A percentile compares a stretch with the other conserved stretches of the same genome.
Conservation (phyloP, 805 yeast genomes). For the Metschnikowia cerradonensis region DNA sequence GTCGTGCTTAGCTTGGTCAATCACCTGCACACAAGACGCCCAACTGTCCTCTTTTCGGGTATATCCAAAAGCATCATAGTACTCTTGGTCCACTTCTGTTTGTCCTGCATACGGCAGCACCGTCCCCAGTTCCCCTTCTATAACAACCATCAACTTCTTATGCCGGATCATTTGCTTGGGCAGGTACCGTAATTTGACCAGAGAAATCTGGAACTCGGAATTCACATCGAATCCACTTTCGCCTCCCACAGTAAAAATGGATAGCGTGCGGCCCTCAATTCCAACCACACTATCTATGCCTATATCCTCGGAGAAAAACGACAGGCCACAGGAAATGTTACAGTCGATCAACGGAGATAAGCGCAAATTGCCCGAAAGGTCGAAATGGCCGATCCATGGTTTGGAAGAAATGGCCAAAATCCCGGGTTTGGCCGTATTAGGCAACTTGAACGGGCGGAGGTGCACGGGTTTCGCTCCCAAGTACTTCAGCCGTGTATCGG, state of each 20-base stretch:
- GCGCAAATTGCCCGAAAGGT: constrained; percentile 32
- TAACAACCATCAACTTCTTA: constrained; percentile 33
- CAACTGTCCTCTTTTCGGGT: constrained; percentile 26
- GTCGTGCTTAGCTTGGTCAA: constrained; percentile 31
- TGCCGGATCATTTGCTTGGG: constrained; percentile 41
- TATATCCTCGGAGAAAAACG: constrained; percentile 60
- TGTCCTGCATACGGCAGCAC: constrained; percentile 24
- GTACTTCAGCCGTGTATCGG: constrained; percentile 64
- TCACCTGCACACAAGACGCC: constrained; percentile 54
- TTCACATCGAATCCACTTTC: constrained; percentile 26
- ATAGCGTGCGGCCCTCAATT: constrained; percentile 46
- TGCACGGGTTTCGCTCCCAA: constrained; percentile 66
- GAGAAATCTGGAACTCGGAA: constrained; percentile 26
- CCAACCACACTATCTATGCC: constrained; percentile 64
- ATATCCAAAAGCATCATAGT: constrained; percentile 46
- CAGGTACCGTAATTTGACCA: constrained; percentile 44
- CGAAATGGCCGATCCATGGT: constrained; percentile 50
- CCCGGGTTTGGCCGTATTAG: constrained; percentile 23
- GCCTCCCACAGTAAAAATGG: constrained; percentile 51
- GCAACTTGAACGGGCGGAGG: constrained; percentile 36
- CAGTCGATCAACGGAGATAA: constrained; percentile 46
- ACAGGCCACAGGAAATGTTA: constrained; percentile 42
- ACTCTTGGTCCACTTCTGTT: constrained; percentile 27
- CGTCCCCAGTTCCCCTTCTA: constrained; percentile 43
- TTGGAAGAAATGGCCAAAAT: constrained; percentile 51